Evolutionary conservation across 768 basidiomycete genomes (phyloP), one percentile per base, ranked within the genome.

Genomic region (Lepiota venenata): DNA sequence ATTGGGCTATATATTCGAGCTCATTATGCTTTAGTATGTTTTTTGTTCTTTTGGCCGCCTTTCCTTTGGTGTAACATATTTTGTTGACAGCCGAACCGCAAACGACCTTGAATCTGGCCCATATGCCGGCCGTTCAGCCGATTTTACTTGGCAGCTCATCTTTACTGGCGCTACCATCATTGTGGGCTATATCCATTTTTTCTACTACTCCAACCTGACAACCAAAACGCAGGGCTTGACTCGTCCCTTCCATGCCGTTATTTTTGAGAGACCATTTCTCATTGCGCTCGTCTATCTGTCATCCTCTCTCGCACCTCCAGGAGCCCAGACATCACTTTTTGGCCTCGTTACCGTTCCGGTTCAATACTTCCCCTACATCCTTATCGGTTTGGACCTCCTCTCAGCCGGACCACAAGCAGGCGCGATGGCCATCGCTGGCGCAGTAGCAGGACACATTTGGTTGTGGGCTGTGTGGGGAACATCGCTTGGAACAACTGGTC

Each of bases 401-500:
- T 76, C 77, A 56, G 82, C 70, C 10, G 88, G 87, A 3, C 80
- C 84, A 0, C 37, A 56, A 1, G 80, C 77, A 2, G 87, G 84
- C 3, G 79, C 82, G 6, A 62, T 73, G 22, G 71, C 78, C 21
- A 64, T 91, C 45, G 84, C 85, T 0, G 93, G 93, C 7, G 78
- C 87, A 32, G 76, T 90, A 29, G 79, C 85, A 2, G 92, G 92
- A 0, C 91, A 94, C 64, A 65, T 81, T 8, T 93, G 90, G 88
- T 91, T 86, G 84, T 89, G 84, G 84, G 64, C 72, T 21, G 75
- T 90, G 7, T 84, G 84, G 76, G 70, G 71, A 29, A 71, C 67
- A 15, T 20, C 47, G 4, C 64, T 74, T n/a, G 76, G 77, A 22
- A 66, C 64, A 5, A 66, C 66, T 15, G 76, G 83, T 1, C 60